Evolutionary conservation across 768 basidiomycete species (phyloP).

Genomic region (Erythrobasidium yunnanense): DNA sequence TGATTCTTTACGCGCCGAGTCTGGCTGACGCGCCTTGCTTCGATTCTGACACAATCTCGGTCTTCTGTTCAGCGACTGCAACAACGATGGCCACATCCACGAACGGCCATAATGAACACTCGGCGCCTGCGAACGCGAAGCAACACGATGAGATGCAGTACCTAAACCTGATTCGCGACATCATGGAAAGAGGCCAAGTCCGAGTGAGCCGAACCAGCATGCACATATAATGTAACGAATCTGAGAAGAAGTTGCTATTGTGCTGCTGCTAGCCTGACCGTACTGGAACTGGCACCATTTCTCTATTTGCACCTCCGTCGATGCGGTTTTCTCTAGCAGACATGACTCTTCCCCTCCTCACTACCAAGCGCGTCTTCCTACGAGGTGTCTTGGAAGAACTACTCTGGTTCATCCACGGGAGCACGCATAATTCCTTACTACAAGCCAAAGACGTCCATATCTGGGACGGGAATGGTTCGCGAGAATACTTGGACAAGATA

Average conservation of each 20-base stretch:
- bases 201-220: conserved; percentile 42
- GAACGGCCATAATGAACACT: neutral
- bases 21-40: no score
- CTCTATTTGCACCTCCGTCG: conserved; percentile 79
- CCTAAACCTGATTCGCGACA: conserved; percentile 63
- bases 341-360: conserved; percentile 68
- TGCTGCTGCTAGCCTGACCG: conserved; percentile 53
- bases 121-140: neutral
- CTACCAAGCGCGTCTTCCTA: conserved; percentile 87
- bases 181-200: conserved; percentile 62
- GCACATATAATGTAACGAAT: neutral
- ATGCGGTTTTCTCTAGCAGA: conserved; percentile 77
- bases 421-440: conserved; percentile 66
- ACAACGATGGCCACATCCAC: no score
- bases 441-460: conserved; percentile 78
- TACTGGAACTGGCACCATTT: conserved; percentile 86
- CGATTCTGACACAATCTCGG: no score
- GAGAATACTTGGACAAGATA: conserved; percentile 69
- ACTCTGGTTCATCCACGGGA: conserved; percentile 81
- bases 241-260: no score
- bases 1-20: no score
- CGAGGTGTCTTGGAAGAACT: conserved; percentile 87
- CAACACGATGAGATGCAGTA: conserved; percentile 72
- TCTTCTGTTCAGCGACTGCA: no score
- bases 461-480: conserved; percentile 93